Evolutionary conservation across 2,329 filamentous ascomycete species (phyloP).

Genomic region (Cordyceps javanica): DNA sequence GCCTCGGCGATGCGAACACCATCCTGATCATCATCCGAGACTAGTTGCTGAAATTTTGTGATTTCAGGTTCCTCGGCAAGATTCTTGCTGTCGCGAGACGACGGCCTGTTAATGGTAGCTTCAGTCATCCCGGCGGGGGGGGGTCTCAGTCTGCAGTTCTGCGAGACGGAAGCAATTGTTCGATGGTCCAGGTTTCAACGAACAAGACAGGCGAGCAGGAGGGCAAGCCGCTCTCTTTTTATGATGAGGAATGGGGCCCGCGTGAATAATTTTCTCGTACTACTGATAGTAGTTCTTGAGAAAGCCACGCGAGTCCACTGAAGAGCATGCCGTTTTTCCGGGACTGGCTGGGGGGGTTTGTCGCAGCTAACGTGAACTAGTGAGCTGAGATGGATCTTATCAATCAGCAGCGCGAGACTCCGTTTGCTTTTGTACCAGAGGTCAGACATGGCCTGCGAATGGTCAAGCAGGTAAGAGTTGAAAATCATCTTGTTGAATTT

Average conservation of each 20-base stretch:
- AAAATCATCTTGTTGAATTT: too few relatives aligned
- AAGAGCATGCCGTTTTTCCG: slow-evolving; percentile 3
- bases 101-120: background rate
- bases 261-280: background rate
- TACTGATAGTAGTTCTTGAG: background rate
- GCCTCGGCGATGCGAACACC: slow-evolving; percentile 21
- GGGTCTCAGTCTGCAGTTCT: too few relatives aligned
- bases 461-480: background rate
- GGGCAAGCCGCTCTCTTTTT: background rate
- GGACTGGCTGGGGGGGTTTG: background rate
- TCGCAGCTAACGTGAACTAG: background rate
- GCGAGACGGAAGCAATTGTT: background rate
- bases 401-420: background rate
- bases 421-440: background rate
- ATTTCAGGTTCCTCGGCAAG: slow-evolving; percentile 7
- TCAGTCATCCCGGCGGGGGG: background rate
- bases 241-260: background rate
- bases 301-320: background rate
- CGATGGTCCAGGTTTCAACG: background rate
- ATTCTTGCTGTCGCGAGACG: background rate
- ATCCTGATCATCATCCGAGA: slow-evolving; percentile 15
- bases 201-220: background rate
- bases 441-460: background rate
- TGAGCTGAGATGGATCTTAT: slow-evolving; percentile 7
- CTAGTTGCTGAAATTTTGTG: background rate